Evolutionary conservation across 306 rosid genomes (phyloP).

Genomic region (Senna siamea): DNA sequence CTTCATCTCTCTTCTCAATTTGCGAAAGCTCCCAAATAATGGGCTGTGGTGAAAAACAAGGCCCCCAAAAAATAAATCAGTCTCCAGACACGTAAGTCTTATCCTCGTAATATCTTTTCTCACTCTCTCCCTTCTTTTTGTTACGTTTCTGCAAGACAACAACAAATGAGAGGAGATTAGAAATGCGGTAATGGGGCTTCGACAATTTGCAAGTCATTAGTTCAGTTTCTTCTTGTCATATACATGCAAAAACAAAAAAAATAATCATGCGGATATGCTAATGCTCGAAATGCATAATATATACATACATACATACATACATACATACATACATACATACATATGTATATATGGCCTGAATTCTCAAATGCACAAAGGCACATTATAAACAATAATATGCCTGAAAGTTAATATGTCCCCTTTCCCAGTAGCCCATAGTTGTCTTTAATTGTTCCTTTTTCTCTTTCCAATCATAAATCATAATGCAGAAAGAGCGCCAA

Average conservation of each 20-base stretch:
- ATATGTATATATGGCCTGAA: too few relatives aligned
- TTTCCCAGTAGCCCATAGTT: too few relatives aligned
- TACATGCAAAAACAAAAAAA: not conserved
- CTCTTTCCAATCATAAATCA: too few relatives aligned
- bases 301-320: too few relatives aligned
- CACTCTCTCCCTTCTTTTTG: constrained; percentile 85
- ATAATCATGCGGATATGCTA: too few relatives aligned
- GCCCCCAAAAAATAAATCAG: constrained; percentile 39
- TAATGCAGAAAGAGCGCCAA: too few relatives aligned
- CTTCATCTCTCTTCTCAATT: not conserved
- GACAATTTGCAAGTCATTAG: not conserved
- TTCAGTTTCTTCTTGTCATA: not conserved
- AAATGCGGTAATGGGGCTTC: not conserved
- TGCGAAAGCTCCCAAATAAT: constrained; percentile 8
- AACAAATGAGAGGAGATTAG: not conserved
- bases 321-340: too few relatives aligned
- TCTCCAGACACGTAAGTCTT: constrained; percentile 73
- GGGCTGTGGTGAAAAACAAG: not conserved
- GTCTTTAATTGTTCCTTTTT: too few relatives aligned
- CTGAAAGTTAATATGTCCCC: not conserved
- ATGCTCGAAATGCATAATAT: too few relatives aligned
- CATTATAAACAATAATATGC: not conserved
- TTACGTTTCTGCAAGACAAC: constrained; percentile 72
- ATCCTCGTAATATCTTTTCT: constrained; percentile 75
- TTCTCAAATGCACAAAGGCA: not conserved